phyloP scores from a whole-genome alignment of 2,329 filamentous ascomycete genomes.

The Fusarium sambucinum region DNA sequence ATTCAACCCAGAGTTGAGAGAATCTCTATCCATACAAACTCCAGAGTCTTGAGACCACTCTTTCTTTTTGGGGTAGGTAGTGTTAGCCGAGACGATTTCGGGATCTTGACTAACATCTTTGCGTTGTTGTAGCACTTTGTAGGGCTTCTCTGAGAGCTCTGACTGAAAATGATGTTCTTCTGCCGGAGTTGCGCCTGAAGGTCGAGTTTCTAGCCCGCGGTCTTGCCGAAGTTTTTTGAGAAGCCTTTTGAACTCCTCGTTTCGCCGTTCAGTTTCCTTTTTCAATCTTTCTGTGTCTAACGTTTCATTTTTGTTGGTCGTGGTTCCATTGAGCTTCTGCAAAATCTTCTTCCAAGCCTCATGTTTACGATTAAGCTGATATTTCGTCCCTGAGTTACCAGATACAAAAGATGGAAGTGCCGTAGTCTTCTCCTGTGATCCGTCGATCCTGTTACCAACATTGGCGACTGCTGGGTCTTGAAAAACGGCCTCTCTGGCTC shows the following conservation, averaged over 20 bases:
- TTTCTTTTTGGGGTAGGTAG: background rate
- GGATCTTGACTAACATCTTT: conserved; percentile 19
- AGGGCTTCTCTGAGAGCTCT: background rate
- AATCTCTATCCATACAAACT: conserved; percentile 17
- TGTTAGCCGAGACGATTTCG: conserved; percentile 11
- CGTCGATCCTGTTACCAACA: conserved; percentile 8
- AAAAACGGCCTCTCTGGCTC: conserved; percentile 33
- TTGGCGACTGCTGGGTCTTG: conserved; percentile 35
- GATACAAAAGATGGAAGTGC: background rate
- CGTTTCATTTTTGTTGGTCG: background rate
- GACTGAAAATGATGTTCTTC: background rate
- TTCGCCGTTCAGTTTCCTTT: conserved; percentile 12
- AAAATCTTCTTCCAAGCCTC: conserved; percentile 47
- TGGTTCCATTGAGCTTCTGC: conserved; percentile 40
- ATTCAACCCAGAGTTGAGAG: conserved; percentile 45
- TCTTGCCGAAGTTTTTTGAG: conserved; percentile 46
- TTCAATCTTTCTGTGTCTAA: background rate
- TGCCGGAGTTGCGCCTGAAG: conserved; percentile 2
- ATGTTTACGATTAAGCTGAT: conserved; percentile 26
- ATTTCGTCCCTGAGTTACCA: background rate
- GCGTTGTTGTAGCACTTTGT: background rate
- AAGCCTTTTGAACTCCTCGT: conserved; percentile 47
- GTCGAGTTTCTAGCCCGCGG: background rate
- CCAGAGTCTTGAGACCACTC: conserved; percentile 39
- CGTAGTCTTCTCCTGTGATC: background rate